Evolutionary conservation across 768 basidiomycete genomes (phyloP), one percentile per base, ranked within the genome.

Genomic region (Pleurotus sapidus): DNA sequence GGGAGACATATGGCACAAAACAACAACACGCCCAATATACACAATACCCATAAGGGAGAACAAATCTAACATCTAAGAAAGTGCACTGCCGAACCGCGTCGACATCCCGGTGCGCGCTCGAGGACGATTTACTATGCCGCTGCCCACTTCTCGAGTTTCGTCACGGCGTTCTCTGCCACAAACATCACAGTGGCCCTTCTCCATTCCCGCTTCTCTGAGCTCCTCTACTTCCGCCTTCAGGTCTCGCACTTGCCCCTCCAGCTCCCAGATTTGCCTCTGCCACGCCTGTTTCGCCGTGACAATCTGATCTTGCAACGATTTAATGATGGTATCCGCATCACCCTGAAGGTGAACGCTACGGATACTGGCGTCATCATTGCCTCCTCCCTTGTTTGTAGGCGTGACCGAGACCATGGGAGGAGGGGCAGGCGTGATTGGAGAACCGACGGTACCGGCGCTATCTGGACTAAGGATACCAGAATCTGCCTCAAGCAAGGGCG

Each of bases 241-340:
- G 66, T 87, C 86, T 48, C 81, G 81, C 46, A 93, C 80, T 66
- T 89, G 87, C 11, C 82, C 80, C 65, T 89, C 89, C 50, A 93
- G 72, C 64, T 91, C 90, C 85, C 81, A 84, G 50, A 91, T 79
- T 58, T 88, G 85, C 57, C 76, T 80, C 64, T 89, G 87, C 86
- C 87, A 91, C 18, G 80, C 81, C 61, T 79, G 78, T 55, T 86
- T 84, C 23, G 84, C 71, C 7, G 75, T 73, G 38, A 71, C 64
- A 38, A 91, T 73, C 66, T 89, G 84, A 30, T 88, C 83, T 64
- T 85, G 88, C 37, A 89, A 69, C 17, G 76, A 71, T 58, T 77
- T 75, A 39, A 88, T 74, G 27, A 80, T 68, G 20, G 75, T 61
- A 46, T 76, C 67, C 37, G 80, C 80, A 55, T 82, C 77, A 39